Evolutionary conservation across 176 grass and related monocot genomes (phyloP), one percentile per base, ranked within the genome.

Genomic region (Oropetium thomaeum): DNA sequence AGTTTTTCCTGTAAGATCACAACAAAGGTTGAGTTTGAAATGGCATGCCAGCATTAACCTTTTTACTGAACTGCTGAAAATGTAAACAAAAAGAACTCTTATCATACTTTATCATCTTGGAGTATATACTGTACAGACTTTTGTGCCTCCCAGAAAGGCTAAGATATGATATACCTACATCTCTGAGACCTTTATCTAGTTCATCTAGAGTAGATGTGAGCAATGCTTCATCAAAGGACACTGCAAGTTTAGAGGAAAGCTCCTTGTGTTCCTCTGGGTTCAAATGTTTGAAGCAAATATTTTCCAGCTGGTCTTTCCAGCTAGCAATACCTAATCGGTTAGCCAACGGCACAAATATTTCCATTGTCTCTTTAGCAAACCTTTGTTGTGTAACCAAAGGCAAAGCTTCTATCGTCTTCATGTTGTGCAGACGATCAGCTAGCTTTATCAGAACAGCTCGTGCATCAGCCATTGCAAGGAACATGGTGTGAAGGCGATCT

Each of bases 401-500:
- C 28, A 97, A 82, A 59, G 95, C 86, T 51, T 97, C 86, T 64
- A 97, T 67, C 2, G 95, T 97, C 58, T 78, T 85, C 95, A 97
- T 97, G 81, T 97, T 97, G 69, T 97, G 95, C 14, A 97, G 83
- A 40, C 95, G 89, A 40, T 93, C 95, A 59, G 95, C 91, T 58
- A 97, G 69, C 82, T 97, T 97, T 84, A 93, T 91, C 31, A 97
- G 84, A 62, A 97, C 88, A 59, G 95, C 95, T 58, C 95, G 65
- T 61, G 91, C 88, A 91, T 97, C 95, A 63, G 88, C 86, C 95
- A 97, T 97, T 55, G 90, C 95, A 75, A 97, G 90, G 80, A 93
- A 91, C 90, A 93, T 97, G 64, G 95, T 97, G 55, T 97, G 95
- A 64, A 97, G 75, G n/a, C 95, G 88, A 42, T 98, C 95, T 70